Evolutionary conservation across 345 rosid species (phyloP), one percentile per base, ranked within the genome.

Genomic region (Dipteronia dyeriana): DNA sequence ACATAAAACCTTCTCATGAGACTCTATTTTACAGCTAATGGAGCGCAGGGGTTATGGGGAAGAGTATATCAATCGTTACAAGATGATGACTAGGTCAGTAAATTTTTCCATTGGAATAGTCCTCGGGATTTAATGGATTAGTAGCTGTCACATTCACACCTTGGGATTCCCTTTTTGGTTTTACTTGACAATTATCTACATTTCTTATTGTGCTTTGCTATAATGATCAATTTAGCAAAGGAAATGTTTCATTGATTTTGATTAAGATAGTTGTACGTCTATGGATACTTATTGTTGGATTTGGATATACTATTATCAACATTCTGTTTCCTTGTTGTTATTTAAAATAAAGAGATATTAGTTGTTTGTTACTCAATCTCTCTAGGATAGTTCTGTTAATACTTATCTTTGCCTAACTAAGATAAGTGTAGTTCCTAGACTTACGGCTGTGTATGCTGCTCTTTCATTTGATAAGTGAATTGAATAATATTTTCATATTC

Each of bases 21-120:
- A 76, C 22, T 34, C 16, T 82, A 26, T 77, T 59, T 9, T 87
- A 78, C 85, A 93, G 98, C 99, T 93, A 67, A 95, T 95, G 99
- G 90, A 87, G 80, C 90, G 98, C 22, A 90, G 98, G 0, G 98
- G 97, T 17, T 95, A 88, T 78, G 98, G 97, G 26, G 91, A 95
- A 71, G 98, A 94, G 67, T 95, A 90, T 66, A 90, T 92, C 61
- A 94, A 85, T 71, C 92, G 97, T 20, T 95, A 95, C 88, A 95
- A 91, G 79, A 95, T 95, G 99, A 95, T 95, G 98, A 95, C 99
- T 12, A 93, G 95, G 98, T 93, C 68, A 84, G 73, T 31, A 70
- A 64, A 38, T 63, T 79, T 76, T 59, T 47, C 47, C 51, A 62
- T 22, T 11, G 20, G 23, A 73, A 22, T 45, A 29, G 45, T 41